Base-by-base conservation (phyloP, 768 basidiomycete species). In the Suillus spraguei region DNA sequence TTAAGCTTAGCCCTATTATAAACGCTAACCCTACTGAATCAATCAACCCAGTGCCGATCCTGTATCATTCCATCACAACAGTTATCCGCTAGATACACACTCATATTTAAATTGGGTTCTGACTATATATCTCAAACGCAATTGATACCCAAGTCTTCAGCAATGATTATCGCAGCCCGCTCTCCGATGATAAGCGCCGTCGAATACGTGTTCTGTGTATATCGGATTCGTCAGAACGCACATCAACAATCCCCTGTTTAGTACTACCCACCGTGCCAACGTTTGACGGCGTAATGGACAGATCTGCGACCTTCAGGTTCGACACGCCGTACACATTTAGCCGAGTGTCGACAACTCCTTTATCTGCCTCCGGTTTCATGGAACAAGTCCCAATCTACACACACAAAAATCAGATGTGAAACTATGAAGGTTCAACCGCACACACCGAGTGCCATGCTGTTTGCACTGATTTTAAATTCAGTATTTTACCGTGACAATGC, bases 301-400 rank as follows among this genome's bases (percentile, higher is more conserved):
- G 47, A 80, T 83, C 87, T 54, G 84, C 86, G 33, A 91, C 81
- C 69, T 89, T 87, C 58, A 90, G 75, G 35, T 80, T 80, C 66
- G 76, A 65, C 1, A 85, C 79, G 0, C 86, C 87, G 65, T 90
- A 88, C 17, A 91, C 87, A 65, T 86, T 86, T 42, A 90, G 73
- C n/a, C 76, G 75, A 36, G 81, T 56, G 68, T 91, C 86, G 11
- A 91, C 85, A 5, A 90, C 89, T 14, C 88, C 88, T 5, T 81
- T 83, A 46, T 79, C 62, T 17, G 83, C 78, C 22, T 81, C 80
- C 3, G 86, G 80, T 69, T 87, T 88, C 88, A 90, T 89, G 0
- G 86, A 82, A 63, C 87, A 89, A 0, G 87, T 89, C 49, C 87
- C 87, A 17, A 87, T 77, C 86, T 88, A 61, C 3, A 46, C 1